Conservation (phyloP, 1,284 basidiomycete species). For the Moesziomyces globuligerus region DNA sequence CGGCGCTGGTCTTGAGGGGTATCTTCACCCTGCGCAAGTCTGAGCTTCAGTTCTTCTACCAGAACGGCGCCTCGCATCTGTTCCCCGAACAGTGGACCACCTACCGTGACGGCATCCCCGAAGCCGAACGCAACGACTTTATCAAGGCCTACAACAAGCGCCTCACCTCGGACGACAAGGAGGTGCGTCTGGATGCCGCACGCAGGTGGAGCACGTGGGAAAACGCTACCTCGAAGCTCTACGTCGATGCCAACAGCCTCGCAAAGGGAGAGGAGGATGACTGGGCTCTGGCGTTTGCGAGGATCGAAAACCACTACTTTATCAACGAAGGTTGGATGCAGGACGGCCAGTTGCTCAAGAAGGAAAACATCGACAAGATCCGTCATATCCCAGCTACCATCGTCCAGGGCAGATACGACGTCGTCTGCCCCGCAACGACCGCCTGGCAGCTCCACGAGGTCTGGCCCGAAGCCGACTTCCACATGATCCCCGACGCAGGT, state of each 20-base stretch:
- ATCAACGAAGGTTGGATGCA: slow-evolving; percentile 81
- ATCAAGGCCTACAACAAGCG: slow-evolving; percentile 82
- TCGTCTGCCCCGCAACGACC: slow-evolving; percentile 70
- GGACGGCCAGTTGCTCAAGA: slow-evolving; percentile 85
- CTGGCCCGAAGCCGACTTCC: slow-evolving; percentile 50
- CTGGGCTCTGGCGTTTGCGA: slow-evolving; percentile 75
- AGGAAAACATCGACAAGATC: slow-evolving; percentile 88
- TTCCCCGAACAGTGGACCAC: slow-evolving; percentile 68
- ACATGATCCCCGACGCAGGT: slow-evolving; percentile 85
- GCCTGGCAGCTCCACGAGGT: slow-evolving; percentile 65
- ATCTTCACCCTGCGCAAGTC: slow-evolving; percentile 85
- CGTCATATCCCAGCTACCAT: slow-evolving; percentile 75
- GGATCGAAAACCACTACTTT: slow-evolving; percentile 94
- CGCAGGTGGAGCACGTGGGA: slow-evolving; percentile 76
- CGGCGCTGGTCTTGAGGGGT: slow-evolving; percentile 84
- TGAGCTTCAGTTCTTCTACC: slow-evolving; percentile 92
- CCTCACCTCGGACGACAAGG: slow-evolving; percentile 79
- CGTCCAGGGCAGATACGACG: slow-evolving; percentile 76
- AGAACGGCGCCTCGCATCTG: slow-evolving; percentile 73
- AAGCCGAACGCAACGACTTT: slow-evolving; percentile 80
- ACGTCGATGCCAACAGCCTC: slow-evolving; percentile 55
- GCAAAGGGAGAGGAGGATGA: slow-evolving; percentile 48
- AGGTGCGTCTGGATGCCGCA: slow-evolving; percentile 77
- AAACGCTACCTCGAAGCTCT: slow-evolving; percentile 59
- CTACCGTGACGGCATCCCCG: slow-evolving; percentile 82